Evolutionary conservation across 805 yeast species (phyloP), one percentile per base, ranked within the genome.

Genomic region (Wickerhamomyces hampshirensis): DNA sequence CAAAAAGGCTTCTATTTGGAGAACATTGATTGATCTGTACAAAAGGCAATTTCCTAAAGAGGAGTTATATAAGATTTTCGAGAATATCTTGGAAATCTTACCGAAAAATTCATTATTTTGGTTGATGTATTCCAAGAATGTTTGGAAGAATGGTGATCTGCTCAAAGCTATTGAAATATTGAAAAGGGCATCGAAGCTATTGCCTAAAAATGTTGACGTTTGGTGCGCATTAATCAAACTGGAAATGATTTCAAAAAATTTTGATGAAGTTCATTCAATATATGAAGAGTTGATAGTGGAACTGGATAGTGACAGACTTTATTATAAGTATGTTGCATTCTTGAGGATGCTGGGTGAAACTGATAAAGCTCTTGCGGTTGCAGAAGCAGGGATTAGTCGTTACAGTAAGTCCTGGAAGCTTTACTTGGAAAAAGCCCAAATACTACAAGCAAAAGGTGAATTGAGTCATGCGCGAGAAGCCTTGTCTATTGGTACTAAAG

Each of bases 201-300:
- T 72, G 7, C 73, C 80, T 1, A 44, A 57, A 0, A 66, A 63
- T 41, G 80, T 75, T 41, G 74, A 70, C 17, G 53, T 86, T 8
- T 80, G 87, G 85, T 61, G 81, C 33, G 91, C 91, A 0, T 68
- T 80, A n/a, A 65, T 82, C 17, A 81, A 84, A 44, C 58, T 87
- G 23, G 84, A 84, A 38, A 60, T 63, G 13, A 66, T 66, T 16
- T 58, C 64, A 5, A 57, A 60, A 5, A 52, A 70, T 23, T 54
- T 48, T 23, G 58, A 56, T 0, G 47, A 54, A 11, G 77, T 73
- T 0, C 38, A 57, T 4, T 46, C 48, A 9, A 38, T 72, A 26
- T 68, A 69, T 37, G 7, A 7, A 11, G 11, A 21, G 11, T 21
- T 21, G 24, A 21, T 11, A 2, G 45, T 54, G 4, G 80, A 82